Base-by-base conservation (phyloP, 163 green algal genomes). In the Scenedesmus sp. region DNA sequence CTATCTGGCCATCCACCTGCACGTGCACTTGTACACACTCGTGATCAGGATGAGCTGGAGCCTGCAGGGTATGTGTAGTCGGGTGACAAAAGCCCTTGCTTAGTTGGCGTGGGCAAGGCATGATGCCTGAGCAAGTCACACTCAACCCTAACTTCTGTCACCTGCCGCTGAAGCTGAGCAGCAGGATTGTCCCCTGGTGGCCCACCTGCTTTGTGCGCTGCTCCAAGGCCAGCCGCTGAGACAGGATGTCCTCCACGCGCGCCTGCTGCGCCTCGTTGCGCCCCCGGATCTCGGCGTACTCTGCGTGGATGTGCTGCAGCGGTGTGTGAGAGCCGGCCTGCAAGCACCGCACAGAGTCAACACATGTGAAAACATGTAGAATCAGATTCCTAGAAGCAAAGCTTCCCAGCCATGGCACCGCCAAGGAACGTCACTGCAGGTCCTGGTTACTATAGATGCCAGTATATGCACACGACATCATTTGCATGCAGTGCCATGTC, bases 191-290 rank as follows among this genome's bases (percentile, higher is more conserved):
- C 24, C 49, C 49, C 59, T 35, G 59, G 22, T 33, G 15, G 22
- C 92, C 30, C 40, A 93, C 93, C 91, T 94, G 87, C 90, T 93
- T 94, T 43, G 90, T 90, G 65, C 92, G 94, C 76, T 95, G 59
- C 93, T 97, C 95, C 42, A 95, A 59, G 65, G 92, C 84, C 84
- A 96, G 85, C 12, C 95, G 90, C 81, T 97, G 92, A 22, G 95
- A 96, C 81, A 96, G 92, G n/a, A 97, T 88, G 43, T 93, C 93
- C 86, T 97, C 94, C 43, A 96, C 88, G 15, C 93, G 92, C 46
- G 92, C 93, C 33, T 93, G 92, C 92, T 96, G 92, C 59, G 84
- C 65, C 37, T 96, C 93, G 85, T 97, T 97, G 84, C 91, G 93
- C 9, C 93, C 93, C 35, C 90, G 92, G 0, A 96, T 85, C 42